Evolutionary conservation across 192 early-diverging fungal species (phyloP).

Genomic region (Podila verticillata): DNA sequence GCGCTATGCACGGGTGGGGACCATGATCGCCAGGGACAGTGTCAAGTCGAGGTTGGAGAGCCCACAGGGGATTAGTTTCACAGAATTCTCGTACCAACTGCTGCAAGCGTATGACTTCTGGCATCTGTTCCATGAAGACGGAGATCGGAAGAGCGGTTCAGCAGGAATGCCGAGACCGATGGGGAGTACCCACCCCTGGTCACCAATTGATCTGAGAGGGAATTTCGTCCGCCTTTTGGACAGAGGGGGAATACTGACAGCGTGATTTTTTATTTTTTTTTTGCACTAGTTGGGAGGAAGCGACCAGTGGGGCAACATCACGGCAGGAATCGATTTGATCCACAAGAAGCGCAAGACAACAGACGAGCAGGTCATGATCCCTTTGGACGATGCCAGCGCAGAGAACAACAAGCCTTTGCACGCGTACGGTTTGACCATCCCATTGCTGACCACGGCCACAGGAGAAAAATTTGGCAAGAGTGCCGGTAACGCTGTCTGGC

Average conservation of each 20-base stretch:
- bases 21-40: constrained; percentile 90
- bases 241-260: neutral
- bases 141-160: too few relatives aligned
- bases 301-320: constrained; percentile 99
- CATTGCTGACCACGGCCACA: constrained; percentile 83
- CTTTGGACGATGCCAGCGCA: neutral
- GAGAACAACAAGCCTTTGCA: constrained; percentile 15
- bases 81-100: constrained; percentile 96
- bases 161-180: constrained; percentile 72
- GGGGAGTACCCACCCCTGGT: neutral
- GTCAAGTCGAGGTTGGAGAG: constrained; percentile 83
- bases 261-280: neutral
- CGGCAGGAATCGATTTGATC: constrained; percentile 92
- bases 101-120: constrained; percentile 96
- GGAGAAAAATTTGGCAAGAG: constrained; percentile 99
- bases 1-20: constrained; percentile 78
- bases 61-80: constrained; percentile 91
- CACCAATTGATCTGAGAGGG: too few relatives aligned
- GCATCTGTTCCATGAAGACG: constrained; percentile 74
- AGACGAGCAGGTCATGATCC: constrained; percentile 39
- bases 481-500: constrained; percentile 96
- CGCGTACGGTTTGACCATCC: constrained; percentile 89
- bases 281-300: constrained; percentile 84
- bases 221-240: too few relatives aligned
- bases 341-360: constrained; percentile 61